Evolutionary conservation across 345 rosid genomes (phyloP), one percentile per base, ranked within the genome.

Genomic region (Raphanus sativus): DNA sequence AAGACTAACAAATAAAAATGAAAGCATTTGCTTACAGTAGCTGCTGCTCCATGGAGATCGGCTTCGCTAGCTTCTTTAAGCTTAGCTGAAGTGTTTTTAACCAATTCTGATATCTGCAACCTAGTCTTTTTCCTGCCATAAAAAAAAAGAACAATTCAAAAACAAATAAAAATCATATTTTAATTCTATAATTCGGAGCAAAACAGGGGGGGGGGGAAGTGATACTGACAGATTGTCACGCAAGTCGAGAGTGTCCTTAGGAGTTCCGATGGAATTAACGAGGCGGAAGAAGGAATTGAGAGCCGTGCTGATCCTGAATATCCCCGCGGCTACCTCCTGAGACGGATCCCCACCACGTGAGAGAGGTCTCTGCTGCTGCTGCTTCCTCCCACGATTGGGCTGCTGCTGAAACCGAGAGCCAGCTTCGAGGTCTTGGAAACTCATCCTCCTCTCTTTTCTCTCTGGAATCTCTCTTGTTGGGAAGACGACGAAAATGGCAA

Each of bases 231-330:
- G 83, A 70, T 88, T 90, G 1, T 87, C 89, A 6, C 92, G 89
- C 62, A 88, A 77, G 12, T 87, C 83, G 74, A 83, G 74, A 67
- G 97, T 92, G 73, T 92, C 97, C 58, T 85, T 92, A 3, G 88
- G 86, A 45, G 95, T 88, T 34, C 93, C 93, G 17, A 92, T 88
- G 38, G 91, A 84, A 83, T 85, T 84, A 75, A 90, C 88, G 77
- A 90, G 97, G 32, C 90, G 95, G 73, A 77, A 77, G 77, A 90
- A 88, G 75, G 88, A 81, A 72, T 82, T 83, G 45, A 92, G 81
- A 50, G 93, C 91, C 4, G 91, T 92, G 80, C 87, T 85, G 67
- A 88, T 85, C 80, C 86, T 85, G 83, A 92, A 92, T 71, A 92
- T 85, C 10, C 90, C 90, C 26, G 93, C 85, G 10, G 91, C 93